These are phyloP conservation scores for Fusarium sororula DNA, from an alignment of 2,329 filamentous ascomycete genomes.

Conservation along the genomic window DNA sequence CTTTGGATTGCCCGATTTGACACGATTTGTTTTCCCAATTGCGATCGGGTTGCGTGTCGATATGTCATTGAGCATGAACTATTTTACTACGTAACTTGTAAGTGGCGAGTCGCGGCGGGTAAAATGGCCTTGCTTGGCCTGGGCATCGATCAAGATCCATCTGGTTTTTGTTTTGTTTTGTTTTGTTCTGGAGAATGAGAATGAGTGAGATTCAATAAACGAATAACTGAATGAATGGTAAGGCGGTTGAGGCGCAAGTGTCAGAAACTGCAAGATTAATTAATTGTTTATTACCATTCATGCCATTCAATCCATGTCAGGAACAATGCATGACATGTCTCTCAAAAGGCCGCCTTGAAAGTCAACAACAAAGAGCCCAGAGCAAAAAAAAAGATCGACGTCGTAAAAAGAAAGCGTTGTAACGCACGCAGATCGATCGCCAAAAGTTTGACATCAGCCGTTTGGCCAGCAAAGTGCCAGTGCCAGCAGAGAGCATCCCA, in stretches of 20 bases:
- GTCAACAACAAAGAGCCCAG: background rate
- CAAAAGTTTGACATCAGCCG: background rate
- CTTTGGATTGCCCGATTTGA: conserved; percentile 30
- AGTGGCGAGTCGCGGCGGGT: conserved; percentile 19
- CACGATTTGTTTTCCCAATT: conserved; percentile 1
- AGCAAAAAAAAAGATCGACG: background rate
- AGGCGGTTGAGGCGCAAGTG: conserved; percentile 17
- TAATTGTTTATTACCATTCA: background rate
- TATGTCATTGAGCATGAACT: conserved; percentile 24
- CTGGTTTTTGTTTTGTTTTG: background rate
- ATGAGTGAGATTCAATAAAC: background rate
- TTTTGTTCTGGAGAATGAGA: too few species aligned
- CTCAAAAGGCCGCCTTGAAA: background rate
- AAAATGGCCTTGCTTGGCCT: background rate
- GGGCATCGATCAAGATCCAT: conserved; percentile 14
- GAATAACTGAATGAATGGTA: background rate
- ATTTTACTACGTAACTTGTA: conserved; percentile 7
- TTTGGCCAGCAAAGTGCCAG: conserved; percentile 5
- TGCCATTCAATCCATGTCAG: conserved; percentile 7
- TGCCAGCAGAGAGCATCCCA: background rate
- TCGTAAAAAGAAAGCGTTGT: background rate
- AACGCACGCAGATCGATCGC: conserved; percentile 22
- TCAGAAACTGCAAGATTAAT: conserved; percentile 17
- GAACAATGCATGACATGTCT: conserved; percentile 1
- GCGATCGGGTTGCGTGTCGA: conserved; percentile 33